Base-by-base conservation (phyloP, 1,284 basidiomycete species). In the Cutaneotrichosporon cavernicola region DNA sequence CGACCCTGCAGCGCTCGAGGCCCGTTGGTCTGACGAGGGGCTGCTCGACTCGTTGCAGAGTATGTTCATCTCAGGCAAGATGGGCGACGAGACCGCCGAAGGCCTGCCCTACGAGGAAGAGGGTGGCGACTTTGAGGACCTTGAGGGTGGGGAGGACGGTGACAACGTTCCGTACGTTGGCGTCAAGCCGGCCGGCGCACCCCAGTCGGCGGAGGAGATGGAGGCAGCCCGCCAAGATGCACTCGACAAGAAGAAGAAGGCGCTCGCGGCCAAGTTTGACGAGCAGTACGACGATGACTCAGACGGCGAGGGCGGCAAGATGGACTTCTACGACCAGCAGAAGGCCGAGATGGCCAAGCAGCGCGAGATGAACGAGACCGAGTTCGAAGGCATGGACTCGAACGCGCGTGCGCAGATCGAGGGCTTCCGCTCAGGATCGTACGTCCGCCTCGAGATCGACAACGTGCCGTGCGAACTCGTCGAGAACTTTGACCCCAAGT, bases 231-330 rank as follows among this genome's bases (percentile, higher is more conserved):
- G 84, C 36, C 86, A 86, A 7, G 83, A 85, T 2, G 82, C 86
- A 1, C 86, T 97, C 34, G 87, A 89, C 6, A 86, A 86, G 50
- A 98, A 97, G 82, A 98, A 98, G 81, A 92, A 90, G 71, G 87
- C 86, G 1, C 85, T 98, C 64, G 97, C 97, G 80, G 88, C 89
- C 69, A 96, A 96, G 77, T 98, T 98, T 76, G 92, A 99, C 81
- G 91, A 94, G 75, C 90, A 97, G 80, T 97, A 97, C 79, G 94
- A 97, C 76, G 92, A 94, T 73, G 65, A 53, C 56, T 90, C 91
- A 1, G 90, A 90, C 65, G 89, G 91, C 63, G 83, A 84, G 18
- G 82, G 86, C 38, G 78, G 69, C 26, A 89, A 89, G 73, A 81
- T 88, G 79, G 90, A 93, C 74, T 96, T 96, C 76, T 97, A 96